Evolutionary conservation across 768 basidiomycete species (phyloP).

Genomic region (Suillus discolor): DNA sequence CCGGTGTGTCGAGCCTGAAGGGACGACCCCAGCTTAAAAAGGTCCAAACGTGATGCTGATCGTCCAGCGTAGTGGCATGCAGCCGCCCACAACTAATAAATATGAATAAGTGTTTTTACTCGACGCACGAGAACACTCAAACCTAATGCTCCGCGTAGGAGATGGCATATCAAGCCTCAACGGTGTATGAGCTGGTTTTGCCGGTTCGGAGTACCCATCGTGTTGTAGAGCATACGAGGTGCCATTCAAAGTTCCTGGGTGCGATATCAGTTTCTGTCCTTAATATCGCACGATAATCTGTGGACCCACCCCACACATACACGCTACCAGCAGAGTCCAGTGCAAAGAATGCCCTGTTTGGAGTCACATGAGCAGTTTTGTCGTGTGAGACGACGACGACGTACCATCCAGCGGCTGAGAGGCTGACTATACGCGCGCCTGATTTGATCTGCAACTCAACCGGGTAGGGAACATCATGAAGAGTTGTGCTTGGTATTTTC

Average conservation of each 20-base stretch:
- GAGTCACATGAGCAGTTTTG: slow-evolving; percentile 1
- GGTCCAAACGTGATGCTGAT: slow-evolving; percentile 64
- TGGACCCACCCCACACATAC: slow-evolving; percentile 75
- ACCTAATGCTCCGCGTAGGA: slow-evolving; percentile 69
- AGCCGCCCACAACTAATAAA: slow-evolving; percentile 70
- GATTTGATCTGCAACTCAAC: slow-evolving; percentile 56
- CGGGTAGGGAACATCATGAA: slow-evolving; percentile 61
- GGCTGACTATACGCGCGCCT: slow-evolving; percentile 63
- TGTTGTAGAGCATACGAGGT: slow-evolving; percentile 37
- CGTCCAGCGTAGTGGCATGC: slow-evolving; percentile 70
- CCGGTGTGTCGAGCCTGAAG: slow-evolving; percentile 51
- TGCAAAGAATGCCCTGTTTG: slow-evolving; percentile 80
- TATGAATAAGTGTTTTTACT: background rate
- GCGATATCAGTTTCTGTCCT: slow-evolving; percentile 11
- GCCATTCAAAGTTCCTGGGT: slow-evolving; percentile 63
- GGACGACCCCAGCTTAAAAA: slow-evolving; percentile 81
- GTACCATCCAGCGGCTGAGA: slow-evolving; percentile 84
- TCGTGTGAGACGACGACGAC: slow-evolving; percentile 24
- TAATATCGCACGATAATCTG: slow-evolving; percentile 2
- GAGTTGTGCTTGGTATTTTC: slow-evolving; percentile 35
- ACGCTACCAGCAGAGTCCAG: slow-evolving; percentile 74
- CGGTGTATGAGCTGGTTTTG: slow-evolving; percentile 54
- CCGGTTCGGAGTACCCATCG: slow-evolving; percentile 61
- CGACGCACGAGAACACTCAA: slow-evolving; percentile 16
- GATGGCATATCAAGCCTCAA: slow-evolving; percentile 60